Evolutionary conservation across 2,329 filamentous ascomycete genomes (phyloP), one percentile per base, ranked within the genome.

Genomic region (Fusarium burgessii): DNA sequence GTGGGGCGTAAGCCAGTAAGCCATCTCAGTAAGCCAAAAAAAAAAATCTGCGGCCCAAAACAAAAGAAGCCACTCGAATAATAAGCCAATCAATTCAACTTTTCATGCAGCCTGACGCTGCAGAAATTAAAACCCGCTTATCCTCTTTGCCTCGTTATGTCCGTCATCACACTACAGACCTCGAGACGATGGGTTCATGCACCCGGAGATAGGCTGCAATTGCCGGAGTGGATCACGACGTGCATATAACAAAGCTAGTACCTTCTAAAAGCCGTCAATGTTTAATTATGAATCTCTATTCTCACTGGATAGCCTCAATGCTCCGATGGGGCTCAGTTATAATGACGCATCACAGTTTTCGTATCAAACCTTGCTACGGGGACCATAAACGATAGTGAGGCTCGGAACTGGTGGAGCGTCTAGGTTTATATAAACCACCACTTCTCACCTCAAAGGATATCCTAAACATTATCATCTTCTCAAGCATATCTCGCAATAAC

Each of bases 201-300:
- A 25, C 9, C 18, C 51, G 51, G 51, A 55, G 27, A 33, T 55
- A 55, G n/a, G 27, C 38, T 46, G 13, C 51, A 55, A 55, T 33
- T 55, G 20, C 51, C 38, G 51, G n/a, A 29, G 14, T 52, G 49
- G 35, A 29, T 17, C 35, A 17, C 18, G 14, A 33, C 38, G 12
- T 46, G 51, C 51, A 55, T 55, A 23, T 20, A 15, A 4, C 10
- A 20, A 17, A 3, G 23, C n/a, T 27, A 15, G 20, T 0, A 7
- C 4, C 25, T 25, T 55, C 38, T 17, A 12, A 14, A 46, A n/a
- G n/a, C 10, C 15, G 38, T 33, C 51, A 46, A 55, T 55, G 38
- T 17, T 46, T 12, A 4, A 23, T 25, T 15, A 3, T n/a, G 12
- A 33, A 55, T n/a, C 13, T 7, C 3, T 7, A 3, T 4, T 23